A percentile compares a stretch with the other conserved stretches of the same genome.
These are phyloP conservation scores for Wickerhamomyces canadensis DNA, from an alignment of 805 yeast species.

Conservation along the genomic window DNA sequence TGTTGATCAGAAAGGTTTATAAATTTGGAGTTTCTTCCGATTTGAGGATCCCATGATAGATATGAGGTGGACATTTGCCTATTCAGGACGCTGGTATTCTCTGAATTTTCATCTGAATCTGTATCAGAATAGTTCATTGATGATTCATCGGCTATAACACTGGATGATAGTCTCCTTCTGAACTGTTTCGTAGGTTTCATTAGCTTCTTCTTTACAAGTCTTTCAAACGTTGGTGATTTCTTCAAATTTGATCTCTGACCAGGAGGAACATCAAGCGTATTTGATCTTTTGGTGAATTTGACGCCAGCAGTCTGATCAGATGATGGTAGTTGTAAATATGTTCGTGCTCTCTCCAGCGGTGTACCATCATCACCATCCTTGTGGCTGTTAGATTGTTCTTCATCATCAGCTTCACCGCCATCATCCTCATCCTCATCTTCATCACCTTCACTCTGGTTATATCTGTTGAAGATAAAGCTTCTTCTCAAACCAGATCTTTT, in stretches of 20 bases:
- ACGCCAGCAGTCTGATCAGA: constrained; percentile 30
- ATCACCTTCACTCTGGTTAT: background rate
- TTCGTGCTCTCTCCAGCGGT: constrained; percentile 24
- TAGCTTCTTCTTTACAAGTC: constrained; percentile 29
- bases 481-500: constrained; percentile 15
- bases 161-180: constrained; percentile 23
- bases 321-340: constrained; percentile 31
- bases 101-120: constrained; percentile 24
- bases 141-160: constrained; percentile 19
- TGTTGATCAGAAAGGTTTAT: constrained; percentile 76
- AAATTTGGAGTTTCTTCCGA: constrained; percentile 92
- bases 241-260: too few species aligned
- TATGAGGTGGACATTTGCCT: constrained; percentile 53
- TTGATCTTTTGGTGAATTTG: constrained; percentile 39
- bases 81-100: constrained; percentile 22
- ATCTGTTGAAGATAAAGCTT: constrained; percentile 7
- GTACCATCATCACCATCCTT: too few species aligned
- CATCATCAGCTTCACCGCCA: constrained; percentile 3
- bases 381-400: constrained; percentile 20
- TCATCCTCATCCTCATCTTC: constrained; percentile 7
- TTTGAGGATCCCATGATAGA: constrained; percentile 84
- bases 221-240: constrained; percentile 46
- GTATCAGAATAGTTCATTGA: constrained; percentile 8
- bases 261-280: constrained; percentile 39
- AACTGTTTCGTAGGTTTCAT: constrained; percentile 23